Conservation (phyloP, 257 asterid genomes). For the Solanum arcanum region DNA sequence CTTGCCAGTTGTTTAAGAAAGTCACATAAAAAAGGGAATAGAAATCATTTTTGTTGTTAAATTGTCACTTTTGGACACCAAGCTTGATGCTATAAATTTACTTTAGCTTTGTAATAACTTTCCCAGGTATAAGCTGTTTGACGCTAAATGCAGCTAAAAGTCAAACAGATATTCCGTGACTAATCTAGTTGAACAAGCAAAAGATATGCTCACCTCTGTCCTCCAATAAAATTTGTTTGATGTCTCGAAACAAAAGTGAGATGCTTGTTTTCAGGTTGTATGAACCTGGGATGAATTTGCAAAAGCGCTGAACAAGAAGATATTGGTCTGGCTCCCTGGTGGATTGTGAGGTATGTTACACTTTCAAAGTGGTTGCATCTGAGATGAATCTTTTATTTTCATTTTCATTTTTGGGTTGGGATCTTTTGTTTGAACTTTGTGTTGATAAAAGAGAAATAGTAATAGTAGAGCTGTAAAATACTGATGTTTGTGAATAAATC, state of each 20-base stretch:
- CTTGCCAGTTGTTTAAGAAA: background rate
- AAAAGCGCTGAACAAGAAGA: slow-evolving; percentile 65
- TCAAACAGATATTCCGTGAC: slow-evolving; percentile 51
- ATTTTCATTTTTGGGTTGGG: background rate
- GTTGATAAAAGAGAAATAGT: background rate
- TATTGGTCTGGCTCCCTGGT: slow-evolving; percentile 87
- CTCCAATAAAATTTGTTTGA: slow-evolving; percentile 67
- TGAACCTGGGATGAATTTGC: slow-evolving; percentile 71
- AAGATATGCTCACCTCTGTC: slow-evolving; percentile 32
- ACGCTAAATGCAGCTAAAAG: slow-evolving; percentile 54
- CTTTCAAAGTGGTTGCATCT: background rate
- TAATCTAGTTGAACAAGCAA: slow-evolving; percentile 29
- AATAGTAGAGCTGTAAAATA: background rate
- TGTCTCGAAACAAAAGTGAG: slow-evolving; percentile 56
- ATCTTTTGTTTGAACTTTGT: background rate
- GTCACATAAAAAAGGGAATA: background rate
- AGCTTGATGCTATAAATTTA: background rate
- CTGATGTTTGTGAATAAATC: background rate
- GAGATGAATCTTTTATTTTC: background rate
- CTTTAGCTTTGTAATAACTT: background rate
- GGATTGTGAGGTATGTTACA: slow-evolving; percentile 67
- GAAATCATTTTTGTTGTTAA: background rate
- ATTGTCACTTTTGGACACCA: background rate
- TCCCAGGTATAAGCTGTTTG: slow-evolving; percentile 61
- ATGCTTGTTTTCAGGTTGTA: slow-evolving; percentile 56